Conservation (phyloP, 1,139 yeast species). For the Arxiozyma slooffiae region DNA sequence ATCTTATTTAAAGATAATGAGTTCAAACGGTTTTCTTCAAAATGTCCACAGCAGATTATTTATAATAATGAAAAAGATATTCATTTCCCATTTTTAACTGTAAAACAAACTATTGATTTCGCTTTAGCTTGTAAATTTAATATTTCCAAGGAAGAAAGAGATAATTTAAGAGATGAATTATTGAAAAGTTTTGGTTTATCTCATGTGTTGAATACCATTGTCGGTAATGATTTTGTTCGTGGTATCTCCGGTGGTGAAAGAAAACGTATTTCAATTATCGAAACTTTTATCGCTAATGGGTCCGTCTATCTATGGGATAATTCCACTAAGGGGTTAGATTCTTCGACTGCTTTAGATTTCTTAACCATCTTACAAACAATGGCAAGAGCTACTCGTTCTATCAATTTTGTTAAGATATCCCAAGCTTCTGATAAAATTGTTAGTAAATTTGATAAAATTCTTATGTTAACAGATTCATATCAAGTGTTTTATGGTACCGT, state of each 20-base stretch:
- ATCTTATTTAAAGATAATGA: conserved; percentile 19
- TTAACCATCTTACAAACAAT: conserved; percentile 37
- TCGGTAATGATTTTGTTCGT: conserved; percentile 37
- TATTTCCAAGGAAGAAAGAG: conserved; percentile 30
- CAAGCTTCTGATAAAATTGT: conserved; percentile 45
- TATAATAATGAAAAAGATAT: conserved; percentile 42
- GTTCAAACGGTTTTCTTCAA: conserved; percentile 18
- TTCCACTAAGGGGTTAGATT: conserved; percentile 43
- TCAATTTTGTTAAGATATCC: conserved; percentile 42
- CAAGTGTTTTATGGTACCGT: conserved; percentile 42
- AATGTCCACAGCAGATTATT: conserved; percentile 33
- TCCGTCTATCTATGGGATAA: conserved; percentile 46
- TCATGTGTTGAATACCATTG: conserved; percentile 35
- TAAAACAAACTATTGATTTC: conserved; percentile 38
- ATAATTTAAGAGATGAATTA: conserved; percentile 32
- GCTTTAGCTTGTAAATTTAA: conserved; percentile 32
- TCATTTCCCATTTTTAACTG: conserved; percentile 42
- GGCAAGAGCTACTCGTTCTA: conserved; percentile 36
- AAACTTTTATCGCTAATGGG: conserved; percentile 40
- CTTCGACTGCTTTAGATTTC: conserved; percentile 45
- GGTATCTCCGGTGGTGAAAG: conserved; percentile 42
- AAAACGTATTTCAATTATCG: conserved; percentile 40
- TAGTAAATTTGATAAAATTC: conserved; percentile 39
- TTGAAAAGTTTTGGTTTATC: conserved; percentile 37
- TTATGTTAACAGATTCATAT: conserved; percentile 36